phyloP scores from a whole-genome alignment of 179 eudicot species.

The Silene coronaria region DNA sequence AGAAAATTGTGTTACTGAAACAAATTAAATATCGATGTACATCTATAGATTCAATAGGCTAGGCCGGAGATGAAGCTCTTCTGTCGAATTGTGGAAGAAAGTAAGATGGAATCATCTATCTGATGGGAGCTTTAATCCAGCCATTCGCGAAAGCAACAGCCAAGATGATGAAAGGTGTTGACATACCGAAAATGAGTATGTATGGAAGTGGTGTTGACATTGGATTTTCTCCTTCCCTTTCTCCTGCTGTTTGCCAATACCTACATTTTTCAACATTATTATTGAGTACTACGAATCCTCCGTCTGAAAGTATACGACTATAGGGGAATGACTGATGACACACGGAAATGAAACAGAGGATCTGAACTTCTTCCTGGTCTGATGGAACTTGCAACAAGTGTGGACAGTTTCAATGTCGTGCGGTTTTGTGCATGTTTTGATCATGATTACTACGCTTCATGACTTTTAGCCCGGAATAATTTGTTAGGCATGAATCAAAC shows the following conservation, averaged over 20 bases:
- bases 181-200: slow-evolving; percentile 80
- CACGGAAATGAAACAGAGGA: no score
- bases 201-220: slow-evolving; percentile 85
- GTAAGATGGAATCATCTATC: slow-evolving; percentile 42
- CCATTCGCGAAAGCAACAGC: slow-evolving; percentile 89
- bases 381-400: no score
- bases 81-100: not conserved
- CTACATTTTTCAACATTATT: slow-evolving; percentile 27
- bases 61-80: not conserved
- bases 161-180: slow-evolving; percentile 82
- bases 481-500: no score
- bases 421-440: no score
- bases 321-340: no score
- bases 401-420: no score
- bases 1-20: not conserved
- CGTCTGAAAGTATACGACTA: no score
- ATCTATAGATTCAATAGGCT: not conserved
- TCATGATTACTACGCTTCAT: not conserved
- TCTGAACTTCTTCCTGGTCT: no score
- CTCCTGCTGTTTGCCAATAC: slow-evolving; percentile 97
- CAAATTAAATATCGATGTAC: not conserved
- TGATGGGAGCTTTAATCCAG: slow-evolving; percentile 78
- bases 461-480: not conserved
- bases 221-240: slow-evolving; percentile 86
- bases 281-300: not conserved